A percentile compares a stretch with the other conserved stretches of the same genome.
Conservation (phyloP, 169 alveolate genomes). For the Cryptosporidium viatorum region DNA sequence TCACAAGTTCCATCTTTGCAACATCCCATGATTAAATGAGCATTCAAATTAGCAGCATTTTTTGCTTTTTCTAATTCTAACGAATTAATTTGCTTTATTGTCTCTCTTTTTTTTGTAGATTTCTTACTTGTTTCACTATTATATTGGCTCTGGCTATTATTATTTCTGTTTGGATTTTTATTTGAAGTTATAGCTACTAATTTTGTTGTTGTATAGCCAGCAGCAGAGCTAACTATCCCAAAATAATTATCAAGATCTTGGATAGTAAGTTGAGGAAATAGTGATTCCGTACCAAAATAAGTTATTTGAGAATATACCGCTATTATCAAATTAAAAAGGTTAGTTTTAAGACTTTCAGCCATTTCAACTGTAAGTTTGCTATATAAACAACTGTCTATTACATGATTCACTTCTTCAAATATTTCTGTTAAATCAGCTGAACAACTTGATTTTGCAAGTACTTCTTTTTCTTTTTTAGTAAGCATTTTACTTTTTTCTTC, state of each 20-base stretch:
- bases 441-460: background rate
- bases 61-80: background rate
- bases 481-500: background rate
- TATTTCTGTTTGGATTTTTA: too few relatives aligned
- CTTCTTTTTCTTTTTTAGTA: background rate
- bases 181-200: too few relatives aligned
- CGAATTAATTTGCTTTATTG: background rate
- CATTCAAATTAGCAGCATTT: background rate
- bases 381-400: background rate
- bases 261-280: background rate
- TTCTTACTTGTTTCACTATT: too few relatives aligned
- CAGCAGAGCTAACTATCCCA: background rate
- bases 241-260: background rate
- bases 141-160: too few relatives aligned
- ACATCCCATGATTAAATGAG: background rate
- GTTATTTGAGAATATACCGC: background rate
- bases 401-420: too few relatives aligned
- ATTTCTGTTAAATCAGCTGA: background rate
- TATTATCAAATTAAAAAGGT: too few relatives aligned
- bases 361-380: background rate
- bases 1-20: constrained; percentile 16
- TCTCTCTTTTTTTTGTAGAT: background rate
- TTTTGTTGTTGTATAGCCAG: background rate
- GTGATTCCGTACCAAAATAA: too few relatives aligned
- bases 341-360: background rate